Conservation (phyloP, 163 green algal genomes). For the Prototheca cutis region DNA sequence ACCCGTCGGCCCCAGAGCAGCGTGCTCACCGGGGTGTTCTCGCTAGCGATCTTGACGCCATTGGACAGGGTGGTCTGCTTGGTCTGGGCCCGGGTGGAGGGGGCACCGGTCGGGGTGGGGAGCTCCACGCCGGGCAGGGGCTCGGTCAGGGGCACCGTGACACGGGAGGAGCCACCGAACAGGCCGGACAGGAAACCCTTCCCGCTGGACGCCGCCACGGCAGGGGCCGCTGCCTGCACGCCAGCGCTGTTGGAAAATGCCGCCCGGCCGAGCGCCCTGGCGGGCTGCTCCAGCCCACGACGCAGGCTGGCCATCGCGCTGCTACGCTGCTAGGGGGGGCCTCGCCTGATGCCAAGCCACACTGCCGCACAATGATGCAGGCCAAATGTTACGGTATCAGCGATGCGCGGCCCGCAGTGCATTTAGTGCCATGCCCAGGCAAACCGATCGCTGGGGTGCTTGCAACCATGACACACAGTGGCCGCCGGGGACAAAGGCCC, state of each 20-base stretch:
- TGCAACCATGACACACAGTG: too few species aligned
- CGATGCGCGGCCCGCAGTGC: too few species aligned
- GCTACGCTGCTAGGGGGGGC: too few species aligned
- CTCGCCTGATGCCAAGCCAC: too few species aligned
- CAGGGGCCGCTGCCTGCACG: slow-evolving; percentile 3
- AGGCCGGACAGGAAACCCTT: slow-evolving; percentile 28
- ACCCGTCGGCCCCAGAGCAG: background rate
- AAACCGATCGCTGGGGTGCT: too few species aligned
- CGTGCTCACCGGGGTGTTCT: slow-evolving; percentile 36
- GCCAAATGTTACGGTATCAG: too few species aligned
- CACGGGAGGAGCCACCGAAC: slow-evolving; percentile 33
- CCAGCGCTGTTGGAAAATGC: background rate
- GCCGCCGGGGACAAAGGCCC: too few species aligned
- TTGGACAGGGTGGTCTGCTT: slow-evolving; percentile 50
- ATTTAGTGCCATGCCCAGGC: too few species aligned
- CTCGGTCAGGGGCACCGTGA: slow-evolving; percentile 50
- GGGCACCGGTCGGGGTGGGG: slow-evolving; percentile 7
- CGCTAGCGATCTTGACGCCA: slow-evolving; percentile 50
- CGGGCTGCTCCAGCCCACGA: background rate
- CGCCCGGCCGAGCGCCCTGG: background rate
- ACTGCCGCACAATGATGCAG: too few species aligned
- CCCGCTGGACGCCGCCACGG: slow-evolving; percentile 4
- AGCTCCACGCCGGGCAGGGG: slow-evolving; percentile 40
- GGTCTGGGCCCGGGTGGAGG: slow-evolving; percentile 38
- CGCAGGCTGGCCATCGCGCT: background rate